phyloP scores from a whole-genome alignment of 208 protist genomes.

The Acanthamoeba lugdunensis region DNA sequence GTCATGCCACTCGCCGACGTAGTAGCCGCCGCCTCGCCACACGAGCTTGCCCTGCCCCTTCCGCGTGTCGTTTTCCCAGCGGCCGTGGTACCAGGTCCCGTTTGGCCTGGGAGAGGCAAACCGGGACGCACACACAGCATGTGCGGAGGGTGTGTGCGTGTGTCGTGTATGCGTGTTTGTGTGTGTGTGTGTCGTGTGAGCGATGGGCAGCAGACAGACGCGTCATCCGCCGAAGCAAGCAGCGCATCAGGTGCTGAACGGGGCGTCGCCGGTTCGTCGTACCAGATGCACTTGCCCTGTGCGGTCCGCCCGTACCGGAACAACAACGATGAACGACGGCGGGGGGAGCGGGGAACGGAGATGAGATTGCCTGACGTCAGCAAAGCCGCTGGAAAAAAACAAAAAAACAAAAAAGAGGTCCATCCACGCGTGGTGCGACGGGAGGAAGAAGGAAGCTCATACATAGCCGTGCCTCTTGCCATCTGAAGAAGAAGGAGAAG shows the following conservation, averaged over 20 bases:
- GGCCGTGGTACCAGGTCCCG: slow-evolving; percentile 29
- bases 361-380: no score
- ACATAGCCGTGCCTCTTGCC: neutral
- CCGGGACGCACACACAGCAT: no score
- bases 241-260: neutral
- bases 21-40: slow-evolving; percentile 5
- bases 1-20: slow-evolving; percentile 24
- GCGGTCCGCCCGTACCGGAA: neutral
- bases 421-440: neutral
- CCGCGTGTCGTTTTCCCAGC: neutral
- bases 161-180: no score
- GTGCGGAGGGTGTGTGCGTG: no score
- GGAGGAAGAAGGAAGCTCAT: neutral
- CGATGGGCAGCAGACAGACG: neutral
- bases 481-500: neutral
- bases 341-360: neutral
- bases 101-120: neutral
- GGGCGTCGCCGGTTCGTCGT: neutral
- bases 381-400: neutral
- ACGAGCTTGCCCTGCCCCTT: slow-evolving; percentile 15
- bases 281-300: slow-evolving; percentile 57
- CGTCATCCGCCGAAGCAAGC: no score
- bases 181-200: no score
- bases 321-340: neutral
- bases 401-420: neutral